Evolutionary conservation across 2,329 filamentous ascomycete species (phyloP).

Genomic region (Drechslera avenae): DNA sequence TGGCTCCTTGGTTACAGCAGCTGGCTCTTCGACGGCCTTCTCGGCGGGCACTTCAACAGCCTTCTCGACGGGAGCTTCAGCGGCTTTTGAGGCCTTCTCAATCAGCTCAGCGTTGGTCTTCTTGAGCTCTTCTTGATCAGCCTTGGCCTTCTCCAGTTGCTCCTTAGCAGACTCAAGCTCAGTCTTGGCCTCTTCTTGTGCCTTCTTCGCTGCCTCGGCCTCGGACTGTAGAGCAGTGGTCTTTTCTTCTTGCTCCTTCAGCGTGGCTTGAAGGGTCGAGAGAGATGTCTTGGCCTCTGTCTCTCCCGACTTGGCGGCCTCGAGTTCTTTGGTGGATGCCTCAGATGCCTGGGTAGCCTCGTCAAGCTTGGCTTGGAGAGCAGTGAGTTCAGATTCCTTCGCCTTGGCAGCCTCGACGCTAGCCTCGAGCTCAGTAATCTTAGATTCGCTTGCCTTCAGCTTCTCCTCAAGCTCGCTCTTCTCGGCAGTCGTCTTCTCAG

Average conservation of each 20-base stretch:
- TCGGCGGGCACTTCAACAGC: slow-evolving; percentile 16
- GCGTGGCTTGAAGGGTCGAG: slow-evolving; percentile 16
- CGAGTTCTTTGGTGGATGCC: slow-evolving; percentile 24
- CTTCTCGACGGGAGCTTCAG: slow-evolving; percentile 17
- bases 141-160: slow-evolving; percentile 28
- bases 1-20: slow-evolving; percentile 3
- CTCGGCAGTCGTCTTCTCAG: slow-evolving; percentile 28
- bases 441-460: slow-evolving; percentile 30
- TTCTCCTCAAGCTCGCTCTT: slow-evolving; percentile 31
- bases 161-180: slow-evolving; percentile 26
- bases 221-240: slow-evolving; percentile 16
- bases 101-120: slow-evolving; percentile 22
- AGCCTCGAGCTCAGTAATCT: slow-evolving; percentile 29
- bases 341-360: slow-evolving; percentile 19
- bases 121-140: slow-evolving; percentile 21
- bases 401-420: slow-evolving; percentile 23
- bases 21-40: slow-evolving; percentile 4
- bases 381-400: slow-evolving; percentile 23
- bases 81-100: slow-evolving; percentile 18
- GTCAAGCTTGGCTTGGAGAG: slow-evolving; percentile 25
- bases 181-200: slow-evolving; percentile 24
- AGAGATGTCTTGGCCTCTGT: slow-evolving; percentile 21
- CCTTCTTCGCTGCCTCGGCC: slow-evolving; percentile 24
- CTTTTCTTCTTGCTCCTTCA: slow-evolving; percentile 26
- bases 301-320: slow-evolving; percentile 20